Conservation (phyloP, 2,329 filamentous ascomycete genomes). For the Coniochaeta sp. region DNA sequence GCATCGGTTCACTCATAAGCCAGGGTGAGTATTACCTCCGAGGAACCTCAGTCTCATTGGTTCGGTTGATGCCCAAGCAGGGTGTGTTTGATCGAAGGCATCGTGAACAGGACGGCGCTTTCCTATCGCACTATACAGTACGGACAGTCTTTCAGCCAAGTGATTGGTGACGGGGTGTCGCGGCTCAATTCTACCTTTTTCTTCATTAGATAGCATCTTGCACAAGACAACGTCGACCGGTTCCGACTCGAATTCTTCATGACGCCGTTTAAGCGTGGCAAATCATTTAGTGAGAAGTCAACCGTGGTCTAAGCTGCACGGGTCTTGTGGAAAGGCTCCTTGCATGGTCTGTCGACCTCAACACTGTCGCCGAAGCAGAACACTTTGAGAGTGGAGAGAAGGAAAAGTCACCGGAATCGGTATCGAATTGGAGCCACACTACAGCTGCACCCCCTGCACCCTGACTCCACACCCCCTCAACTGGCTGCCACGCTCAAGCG, state of each 20-base stretch:
- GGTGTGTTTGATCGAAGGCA: neutral
- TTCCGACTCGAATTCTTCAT: neutral
- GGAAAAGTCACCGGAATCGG: too few relatives aligned
- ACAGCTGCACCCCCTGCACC: too few relatives aligned
- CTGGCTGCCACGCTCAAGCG: too few relatives aligned
- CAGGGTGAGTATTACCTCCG: neutral
- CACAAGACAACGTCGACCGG: neutral
- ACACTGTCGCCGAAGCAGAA: neutral
- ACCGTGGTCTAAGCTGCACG: neutral
- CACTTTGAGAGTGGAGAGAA: neutral
- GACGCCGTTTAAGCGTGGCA: neutral
- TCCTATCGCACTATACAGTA: neutral
- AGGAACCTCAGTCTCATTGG: neutral
- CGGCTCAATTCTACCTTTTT: neutral
- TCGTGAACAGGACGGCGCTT: neutral
- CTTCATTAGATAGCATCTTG: conserved; percentile 1
- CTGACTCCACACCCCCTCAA: too few relatives aligned
- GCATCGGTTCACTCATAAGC: neutral
- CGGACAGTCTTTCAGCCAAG: neutral
- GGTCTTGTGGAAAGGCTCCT: neutral
- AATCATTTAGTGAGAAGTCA: neutral
- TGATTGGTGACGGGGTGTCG: neutral
- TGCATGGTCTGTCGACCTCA: neutral
- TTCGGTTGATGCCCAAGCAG: neutral
- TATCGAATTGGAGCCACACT: too few relatives aligned